Conservation (phyloP, 768 basidiomycete species). For the Boletus sp. region DNA sequence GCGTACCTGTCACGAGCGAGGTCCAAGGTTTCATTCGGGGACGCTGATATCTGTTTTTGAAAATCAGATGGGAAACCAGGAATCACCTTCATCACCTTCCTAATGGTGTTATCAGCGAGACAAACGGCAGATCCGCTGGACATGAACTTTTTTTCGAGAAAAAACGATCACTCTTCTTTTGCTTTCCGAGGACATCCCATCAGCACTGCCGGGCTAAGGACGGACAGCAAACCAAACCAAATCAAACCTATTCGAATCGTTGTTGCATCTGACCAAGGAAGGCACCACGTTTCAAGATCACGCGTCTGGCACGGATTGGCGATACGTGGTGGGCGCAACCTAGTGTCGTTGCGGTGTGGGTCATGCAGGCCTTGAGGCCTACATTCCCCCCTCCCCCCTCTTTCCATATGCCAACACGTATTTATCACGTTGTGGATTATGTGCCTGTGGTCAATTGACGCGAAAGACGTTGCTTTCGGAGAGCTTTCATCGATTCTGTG, state of each 20-base stretch:
- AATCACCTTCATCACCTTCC: constrained; percentile 15
- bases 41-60: constrained; percentile 12
- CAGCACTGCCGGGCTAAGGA: neutral
- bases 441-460: neutral
- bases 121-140: constrained; percentile 10
- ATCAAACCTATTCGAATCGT: neutral
- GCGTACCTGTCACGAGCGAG: constrained; percentile 17
- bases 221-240: constrained; percentile 5
- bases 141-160: constrained; percentile 1
- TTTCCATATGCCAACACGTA: constrained; percentile 1
- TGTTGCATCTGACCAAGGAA: constrained; percentile 9
- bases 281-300: constrained; percentile 19
- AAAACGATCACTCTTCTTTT: constrained; percentile 1
- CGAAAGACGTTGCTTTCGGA: neutral
- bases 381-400: neutral
- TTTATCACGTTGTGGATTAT: neutral
- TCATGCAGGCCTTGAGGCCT: constrained; percentile 10
- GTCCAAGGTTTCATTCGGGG: constrained; percentile 11
- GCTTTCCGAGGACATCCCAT: constrained; percentile 18
- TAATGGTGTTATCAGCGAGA: constrained; percentile 20
- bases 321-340: constrained; percentile 14
- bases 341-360: constrained; percentile 3
- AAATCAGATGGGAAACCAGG: constrained; percentile 16
- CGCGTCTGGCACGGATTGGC: constrained; percentile 4
- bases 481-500: neutral